Evolutionary conservation across 164 flowering plant genomes (phyloP).

Genomic region (Chimonanthus salicifolius): DNA sequence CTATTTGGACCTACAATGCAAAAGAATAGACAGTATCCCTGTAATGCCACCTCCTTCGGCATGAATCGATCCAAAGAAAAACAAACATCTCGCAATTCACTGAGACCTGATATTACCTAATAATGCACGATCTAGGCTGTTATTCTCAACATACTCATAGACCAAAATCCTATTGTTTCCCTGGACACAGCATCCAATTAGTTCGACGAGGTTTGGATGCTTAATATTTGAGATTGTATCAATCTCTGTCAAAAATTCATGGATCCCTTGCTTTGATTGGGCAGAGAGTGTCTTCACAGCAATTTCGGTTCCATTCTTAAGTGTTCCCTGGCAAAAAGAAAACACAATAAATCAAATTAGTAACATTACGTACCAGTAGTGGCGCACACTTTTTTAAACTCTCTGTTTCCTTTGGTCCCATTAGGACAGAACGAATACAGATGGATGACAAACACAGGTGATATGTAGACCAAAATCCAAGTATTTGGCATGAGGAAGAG

Average conservation of each 20-base stretch:
- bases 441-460: too few relatives aligned
- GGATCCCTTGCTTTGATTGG: conserved; percentile 63
- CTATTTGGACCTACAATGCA: conserved; percentile 40
- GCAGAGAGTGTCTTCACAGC: conserved; percentile 71
- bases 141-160: conserved; percentile 67
- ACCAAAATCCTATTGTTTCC: conserved; percentile 51
- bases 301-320: conserved; percentile 41
- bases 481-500: too few relatives aligned
- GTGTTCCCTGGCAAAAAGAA: conserved; percentile 43
- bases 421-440: too few relatives aligned
- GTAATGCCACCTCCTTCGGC: background rate
- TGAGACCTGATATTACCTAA: conserved; percentile 30
- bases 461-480: too few relatives aligned
- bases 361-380: too few relatives aligned
- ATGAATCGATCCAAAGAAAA: background rate
- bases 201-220: conserved; percentile 73
- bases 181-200: conserved; percentile 64
- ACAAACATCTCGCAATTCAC: conserved; percentile 1
- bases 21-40: conserved; percentile 6
- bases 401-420: too few relatives aligned
- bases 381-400: too few relatives aligned
- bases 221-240: conserved; percentile 54
- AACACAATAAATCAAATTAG: background rate
- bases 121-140: conserved; percentile 62
- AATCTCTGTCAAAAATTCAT: conserved; percentile 68